These are phyloP conservation scores for Didymella keratinophila DNA, from an alignment of 2,329 filamentous ascomycete species.

Conservation along the genomic window DNA sequence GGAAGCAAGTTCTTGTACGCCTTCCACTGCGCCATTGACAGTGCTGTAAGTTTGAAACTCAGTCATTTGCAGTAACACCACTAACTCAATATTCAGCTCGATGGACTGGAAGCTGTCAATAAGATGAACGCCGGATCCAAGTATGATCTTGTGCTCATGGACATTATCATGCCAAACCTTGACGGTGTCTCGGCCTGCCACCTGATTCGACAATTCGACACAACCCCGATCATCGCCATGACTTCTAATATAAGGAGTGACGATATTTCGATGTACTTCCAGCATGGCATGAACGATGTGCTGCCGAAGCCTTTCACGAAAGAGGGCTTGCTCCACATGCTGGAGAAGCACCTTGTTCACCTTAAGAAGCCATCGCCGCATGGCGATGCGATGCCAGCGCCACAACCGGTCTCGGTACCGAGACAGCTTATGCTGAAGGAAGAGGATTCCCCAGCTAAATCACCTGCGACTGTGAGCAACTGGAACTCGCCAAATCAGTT, in stretches of 20 bases:
- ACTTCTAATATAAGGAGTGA: conserved; percentile 97
- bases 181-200: conserved; percentile 95
- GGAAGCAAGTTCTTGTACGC: conserved; percentile 72
- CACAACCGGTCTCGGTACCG: conserved; percentile 59
- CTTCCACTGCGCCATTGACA: conserved; percentile 70
- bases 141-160: conserved; percentile 67
- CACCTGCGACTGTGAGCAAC: conserved; percentile 66
- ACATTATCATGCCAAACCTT: conserved; percentile 92
- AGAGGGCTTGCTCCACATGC: conserved; percentile 77
- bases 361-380: conserved; percentile 70
- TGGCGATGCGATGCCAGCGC: conserved; percentile 59
- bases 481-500: conserved; percentile 71
- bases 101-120: conserved; percentile 90
- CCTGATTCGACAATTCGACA: conserved; percentile 86
- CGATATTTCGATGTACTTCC: conserved; percentile 96
- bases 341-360: conserved; percentile 88
- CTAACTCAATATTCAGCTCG: conserved; percentile 61
- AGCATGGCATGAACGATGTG: conserved; percentile 95
- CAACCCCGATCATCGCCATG: conserved; percentile 94
- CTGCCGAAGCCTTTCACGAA: conserved; percentile 96
- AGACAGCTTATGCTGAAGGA: conserved; percentile 65
- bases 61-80: too few relatives aligned
- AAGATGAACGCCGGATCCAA: conserved; percentile 75
- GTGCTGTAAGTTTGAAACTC: conserved; percentile 60
- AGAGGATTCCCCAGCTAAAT: conserved; percentile 69